Evolutionary conservation across 1,139 yeast species (phyloP), one percentile per base, ranked within the genome.

Genomic region (Hyphopichia wangnamkhiaoensis): DNA sequence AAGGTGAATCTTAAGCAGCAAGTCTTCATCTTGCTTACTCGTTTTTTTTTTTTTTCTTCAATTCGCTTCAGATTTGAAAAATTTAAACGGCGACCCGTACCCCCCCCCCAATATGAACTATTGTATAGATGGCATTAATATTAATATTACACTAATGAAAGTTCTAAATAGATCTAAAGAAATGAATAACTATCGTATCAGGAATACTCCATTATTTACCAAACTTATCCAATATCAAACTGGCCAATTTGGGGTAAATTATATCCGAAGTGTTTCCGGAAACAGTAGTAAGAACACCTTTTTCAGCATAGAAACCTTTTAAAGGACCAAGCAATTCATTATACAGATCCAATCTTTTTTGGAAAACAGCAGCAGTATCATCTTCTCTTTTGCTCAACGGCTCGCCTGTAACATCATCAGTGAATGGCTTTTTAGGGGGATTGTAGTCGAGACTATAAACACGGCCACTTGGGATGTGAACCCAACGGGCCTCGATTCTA

Each of bases 401-500:
- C 54, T 91, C 97, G 0, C 96, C 96, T 0, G 98, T 91, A 2
- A 89, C 56, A 56, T 91, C 97, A 56, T 91, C 98, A 44, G 65
- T 74, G 37, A 88, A 94, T 0, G 90, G 80, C 1, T 74, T 76
- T 50, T 83, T 84, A 2, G 98, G 98, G 3, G 97, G 97, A 52
- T 87, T 89, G 61, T 88, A 91, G 43, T 88, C 83, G 46, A 87
- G 59, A 56, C 86, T 91, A 59, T 91, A 91, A 2, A 90, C 84
- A 46, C 97, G 68, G 0, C 97, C 97, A 43, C 95, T 85, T 0
- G 87, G 80, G 9, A 74, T 58, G 62, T 91, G 97, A 26, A 89
- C 85, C 84, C 86, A 90, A 46, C 98, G 66, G 45, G 89, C 86
- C 52, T 85, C 88, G 27, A 91, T 88, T 52, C 98, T 72, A 33